Evolutionary conservation across 306 rosid species (phyloP).

Genomic region (Vigna hirtella): DNA sequence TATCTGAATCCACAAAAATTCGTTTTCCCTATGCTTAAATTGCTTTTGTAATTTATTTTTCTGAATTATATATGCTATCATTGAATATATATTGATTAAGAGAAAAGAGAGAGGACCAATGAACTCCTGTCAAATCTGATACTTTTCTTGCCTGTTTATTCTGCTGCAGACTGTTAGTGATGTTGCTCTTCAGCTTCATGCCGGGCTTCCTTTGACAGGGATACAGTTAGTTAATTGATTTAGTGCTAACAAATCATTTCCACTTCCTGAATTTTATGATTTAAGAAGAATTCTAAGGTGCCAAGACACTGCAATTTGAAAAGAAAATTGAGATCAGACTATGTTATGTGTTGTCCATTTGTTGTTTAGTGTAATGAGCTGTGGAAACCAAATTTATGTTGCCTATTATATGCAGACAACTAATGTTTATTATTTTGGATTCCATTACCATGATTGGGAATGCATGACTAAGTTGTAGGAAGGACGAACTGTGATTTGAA

Average conservation of each 20-base stretch:
- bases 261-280: background rate
- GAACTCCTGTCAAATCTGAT: slow-evolving; percentile 37
- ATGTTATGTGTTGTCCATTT: background rate
- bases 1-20: background rate
- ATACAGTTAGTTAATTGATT: slow-evolving; percentile 76
- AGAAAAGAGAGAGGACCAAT: background rate
- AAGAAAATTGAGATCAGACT: slow-evolving; percentile 6
- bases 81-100: background rate
- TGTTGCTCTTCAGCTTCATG: slow-evolving; percentile 77
- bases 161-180: slow-evolving; percentile 72
- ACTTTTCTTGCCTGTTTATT: slow-evolving; percentile 23
- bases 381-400: background rate
- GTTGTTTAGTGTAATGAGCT: background rate
- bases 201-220: slow-evolving; percentile 69
- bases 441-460: no score
- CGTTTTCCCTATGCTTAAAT: background rate
- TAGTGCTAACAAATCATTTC: slow-evolving; percentile 3
- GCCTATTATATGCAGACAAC: background rate
- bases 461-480: no score
- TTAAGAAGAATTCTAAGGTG: slow-evolving; percentile 1
- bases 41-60: slow-evolving; percentile 3
- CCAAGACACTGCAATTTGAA: background rate
- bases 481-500: no score
- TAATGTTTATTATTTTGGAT: no score
- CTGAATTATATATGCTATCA: background rate